Base-by-base conservation (phyloP, 1,284 basidiomycete species). In the Pseudozyma tsukubaensis region DNA sequence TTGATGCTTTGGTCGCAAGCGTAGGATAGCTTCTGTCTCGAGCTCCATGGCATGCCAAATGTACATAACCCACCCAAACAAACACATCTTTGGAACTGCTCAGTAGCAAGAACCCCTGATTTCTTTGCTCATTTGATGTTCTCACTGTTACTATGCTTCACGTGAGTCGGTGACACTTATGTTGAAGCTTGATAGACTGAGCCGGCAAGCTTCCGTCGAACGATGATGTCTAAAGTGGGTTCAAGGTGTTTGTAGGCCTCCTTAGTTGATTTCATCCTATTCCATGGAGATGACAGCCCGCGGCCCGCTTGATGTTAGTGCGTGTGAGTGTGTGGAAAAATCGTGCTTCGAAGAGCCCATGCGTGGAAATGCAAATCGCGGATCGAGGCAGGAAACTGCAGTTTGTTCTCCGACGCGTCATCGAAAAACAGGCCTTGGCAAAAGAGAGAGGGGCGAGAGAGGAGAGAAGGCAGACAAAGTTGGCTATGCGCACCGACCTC, bases 391-490 rank as follows among this genome's bases (percentile, higher is more conserved):
- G 10, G 11, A 18, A 24, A 29, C 24, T 29, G 24, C 24, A 29
- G 24, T 45, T 45, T 18, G 19, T 18, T 45, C 44, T 45, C 44
- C 44, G 44, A 45, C 44, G 44, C 44, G 44, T 45, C 44, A 45
- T 45, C 18, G 42, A 10, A 43, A 43, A 10, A 13, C 42, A 39
- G 16, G 11, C 16, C 37, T 39, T 12, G 37, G 18, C 42, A 43
- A 16, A 43, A n/a, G 42, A 7, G 42, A 43, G n/a, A 18, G 12
- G 42, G n/a, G n/a, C n/a, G n/a, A 16, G 42, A 29, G 24, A 29
- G 24, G 3, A 29, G 24, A 29, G 24, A 29, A 29, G 24, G 24
- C 24, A 29, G 24, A 29, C 24, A 29, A 29, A 6, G 6, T 29
- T 29, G 24, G 24, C 24, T 29, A n/a, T n/a, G 24, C 24, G 24